Base-by-base conservation (phyloP, 306 rosid species). In the Citrullus colocynthis region DNA sequence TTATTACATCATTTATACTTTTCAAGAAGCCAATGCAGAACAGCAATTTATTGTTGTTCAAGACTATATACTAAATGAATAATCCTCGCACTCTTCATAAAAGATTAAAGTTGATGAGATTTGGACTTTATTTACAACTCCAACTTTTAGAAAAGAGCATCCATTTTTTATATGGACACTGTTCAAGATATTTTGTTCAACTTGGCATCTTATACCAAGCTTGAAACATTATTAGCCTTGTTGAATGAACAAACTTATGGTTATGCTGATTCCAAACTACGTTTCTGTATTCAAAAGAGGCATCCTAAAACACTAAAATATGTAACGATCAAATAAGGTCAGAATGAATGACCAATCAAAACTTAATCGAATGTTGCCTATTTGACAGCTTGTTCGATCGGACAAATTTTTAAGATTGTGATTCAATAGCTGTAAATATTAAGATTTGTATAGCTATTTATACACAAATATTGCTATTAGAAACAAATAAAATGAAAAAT, bases 201-300 rank as follows among this genome's bases (percentile, higher is more conserved):
- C 9, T 30, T 34, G 78, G 52, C 78, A 75, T 75, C 78, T 75
- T 75, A 75, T 75, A 56, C 78, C 14, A 54, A 54, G 13, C 78
- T 75, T 75, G 24, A 56, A 56, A n/a, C 52, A 11, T 42, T 75
- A 9, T 42, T 75, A 9, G 62, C 36, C 21, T 74, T 3, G 9
- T 54, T 34, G 6, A 54, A 56, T 36, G 37, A 75, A 30, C 45
- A 74, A 14, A 73, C 13, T 52, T 4, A 32, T 48, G 14, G 39
- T 70, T 71, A 72, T 56, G 65, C 78, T 56, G 52, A 75, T 54
- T 55, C 54, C 79, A 34, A 57, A 34, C 36, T 57, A 18, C 52
- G 42, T 37, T 55, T 32, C 36, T 37, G 60, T 13, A 55, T 18
- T 55, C 52, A 55, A 55, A 75, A 75, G 20, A 36, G 78, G 78